Evolutionary conservation across 345 rosid species (phyloP).

Genomic region (Aquilaria yunnanensis): DNA sequence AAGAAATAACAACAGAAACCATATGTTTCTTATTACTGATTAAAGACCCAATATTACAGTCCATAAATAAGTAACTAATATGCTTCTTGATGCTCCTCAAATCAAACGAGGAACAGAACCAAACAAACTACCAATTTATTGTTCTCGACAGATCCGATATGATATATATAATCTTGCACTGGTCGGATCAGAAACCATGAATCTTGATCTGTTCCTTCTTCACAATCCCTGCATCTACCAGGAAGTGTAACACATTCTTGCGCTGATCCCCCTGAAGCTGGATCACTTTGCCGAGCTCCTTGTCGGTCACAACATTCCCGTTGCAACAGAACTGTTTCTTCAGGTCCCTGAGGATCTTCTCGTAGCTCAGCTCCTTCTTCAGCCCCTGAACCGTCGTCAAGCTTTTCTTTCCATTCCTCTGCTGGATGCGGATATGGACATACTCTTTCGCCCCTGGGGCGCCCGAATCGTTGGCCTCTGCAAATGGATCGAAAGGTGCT

Average conservation of each 20-base stretch:
- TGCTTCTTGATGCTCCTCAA: no score
- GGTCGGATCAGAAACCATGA: conserved; percentile 54
- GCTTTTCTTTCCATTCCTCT: conserved; percentile 81
- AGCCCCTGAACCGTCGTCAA: conserved; percentile 73
- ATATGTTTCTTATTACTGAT: no score
- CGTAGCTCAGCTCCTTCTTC: conserved; percentile 59
- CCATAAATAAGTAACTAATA: not conserved
- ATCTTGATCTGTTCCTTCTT: conserved; percentile 78
- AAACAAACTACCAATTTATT: not conserved
- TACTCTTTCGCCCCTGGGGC: conserved; percentile 53
- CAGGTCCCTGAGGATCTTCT: conserved; percentile 71
- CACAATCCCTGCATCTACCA: conserved; percentile 50
- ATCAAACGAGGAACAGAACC: not conserved
- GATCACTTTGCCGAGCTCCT: conserved; percentile 77
- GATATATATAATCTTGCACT: not conserved
- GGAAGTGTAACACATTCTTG: conserved; percentile 67
- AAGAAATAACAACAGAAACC: no score
- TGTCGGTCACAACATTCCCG: conserved; percentile 84
- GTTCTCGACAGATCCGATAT: no score
- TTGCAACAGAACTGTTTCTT: conserved; percentile 86
- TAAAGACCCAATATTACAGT: conserved; percentile 4
- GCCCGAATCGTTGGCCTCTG: conserved; percentile 45
- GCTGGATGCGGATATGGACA: conserved; percentile 71
- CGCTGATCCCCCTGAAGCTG: conserved; percentile 98
- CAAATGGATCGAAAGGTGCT: conserved; percentile 60